Percentiles rank a stretch among this genome's conserved stretches.
Conservation (phyloP, 306 rosid species). For the Sophora flavescens region DNA sequence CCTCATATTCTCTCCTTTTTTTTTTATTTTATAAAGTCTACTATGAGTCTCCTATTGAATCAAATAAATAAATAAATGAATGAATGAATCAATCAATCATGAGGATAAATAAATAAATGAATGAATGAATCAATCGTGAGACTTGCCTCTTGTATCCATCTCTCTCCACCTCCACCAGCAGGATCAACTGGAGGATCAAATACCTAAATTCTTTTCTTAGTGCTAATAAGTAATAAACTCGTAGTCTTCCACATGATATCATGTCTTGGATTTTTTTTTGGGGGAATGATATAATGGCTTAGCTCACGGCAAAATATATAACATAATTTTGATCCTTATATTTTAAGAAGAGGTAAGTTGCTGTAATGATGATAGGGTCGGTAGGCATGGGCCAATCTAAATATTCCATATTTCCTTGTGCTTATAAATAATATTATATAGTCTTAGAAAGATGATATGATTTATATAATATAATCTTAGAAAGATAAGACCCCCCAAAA, state of each 20-base stretch:
- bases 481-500: no score
- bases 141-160: no score
- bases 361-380: not conserved
- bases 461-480: no score
- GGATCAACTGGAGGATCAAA: not conserved
- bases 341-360: conserved; percentile 1
- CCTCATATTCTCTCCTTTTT: no score
- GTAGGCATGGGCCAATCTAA: not conserved
- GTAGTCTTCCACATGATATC: not conserved
- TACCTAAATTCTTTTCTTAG: not conserved
- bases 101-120: no score
- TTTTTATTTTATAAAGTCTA: no score
- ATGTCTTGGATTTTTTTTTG: not conserved
- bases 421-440: not conserved
- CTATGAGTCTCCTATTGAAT: no score
- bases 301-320: conserved; percentile 7
- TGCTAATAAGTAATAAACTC: not conserved
- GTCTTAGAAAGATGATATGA: not conserved
- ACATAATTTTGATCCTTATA: not conserved
- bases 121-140: not conserved
- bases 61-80: no score
- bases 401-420: not conserved
- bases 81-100: not conserved
- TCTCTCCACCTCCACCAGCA: not conserved
- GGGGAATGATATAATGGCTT: not conserved